phyloP scores from a whole-genome alignment of 306 rosid species.

The Dryas drummondii region DNA sequence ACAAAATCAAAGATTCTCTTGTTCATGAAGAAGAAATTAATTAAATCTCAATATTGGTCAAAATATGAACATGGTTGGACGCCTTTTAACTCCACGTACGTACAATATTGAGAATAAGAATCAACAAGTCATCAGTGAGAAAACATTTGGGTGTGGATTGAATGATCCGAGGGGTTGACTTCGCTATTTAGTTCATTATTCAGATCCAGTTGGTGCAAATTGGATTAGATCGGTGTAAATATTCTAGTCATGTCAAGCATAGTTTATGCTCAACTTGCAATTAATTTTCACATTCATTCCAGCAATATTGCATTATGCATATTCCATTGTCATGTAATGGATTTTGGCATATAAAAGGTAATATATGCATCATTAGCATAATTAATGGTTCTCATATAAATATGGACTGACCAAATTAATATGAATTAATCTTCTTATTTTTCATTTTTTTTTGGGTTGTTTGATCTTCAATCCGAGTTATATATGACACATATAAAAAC shows the following conservation, averaged over 20 bases:
- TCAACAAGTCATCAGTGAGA: not conserved
- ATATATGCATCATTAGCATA: too few relatives aligned
- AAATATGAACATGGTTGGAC: not conserved
- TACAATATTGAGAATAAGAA: not conserved
- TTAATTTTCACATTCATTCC: not conserved
- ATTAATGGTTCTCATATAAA: too few relatives aligned
- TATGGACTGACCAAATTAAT: too few relatives aligned
- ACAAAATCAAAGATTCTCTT: not conserved
- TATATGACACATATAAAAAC: too few relatives aligned
- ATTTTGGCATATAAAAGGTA: too few relatives aligned
- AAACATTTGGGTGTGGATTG: not conserved
- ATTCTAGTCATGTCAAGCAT: not conserved
- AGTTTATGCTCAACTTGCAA: not conserved
- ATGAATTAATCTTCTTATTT: too few relatives aligned
- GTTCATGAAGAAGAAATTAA: not conserved
- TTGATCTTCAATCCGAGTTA: too few relatives aligned
- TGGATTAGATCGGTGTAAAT: not conserved
- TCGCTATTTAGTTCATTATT: not conserved
- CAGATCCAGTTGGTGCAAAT: not conserved
- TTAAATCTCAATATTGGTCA: not conserved
- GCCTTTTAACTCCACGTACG: not conserved
- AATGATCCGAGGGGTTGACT: not conserved
- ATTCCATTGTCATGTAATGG: too few relatives aligned
- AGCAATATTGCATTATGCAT: too few relatives aligned
- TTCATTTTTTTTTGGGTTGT: too few relatives aligned